These are phyloP conservation scores for Solanum hybrid DNA, from an alignment of 305 asterid genomes.

Conservation along the genomic window DNA sequence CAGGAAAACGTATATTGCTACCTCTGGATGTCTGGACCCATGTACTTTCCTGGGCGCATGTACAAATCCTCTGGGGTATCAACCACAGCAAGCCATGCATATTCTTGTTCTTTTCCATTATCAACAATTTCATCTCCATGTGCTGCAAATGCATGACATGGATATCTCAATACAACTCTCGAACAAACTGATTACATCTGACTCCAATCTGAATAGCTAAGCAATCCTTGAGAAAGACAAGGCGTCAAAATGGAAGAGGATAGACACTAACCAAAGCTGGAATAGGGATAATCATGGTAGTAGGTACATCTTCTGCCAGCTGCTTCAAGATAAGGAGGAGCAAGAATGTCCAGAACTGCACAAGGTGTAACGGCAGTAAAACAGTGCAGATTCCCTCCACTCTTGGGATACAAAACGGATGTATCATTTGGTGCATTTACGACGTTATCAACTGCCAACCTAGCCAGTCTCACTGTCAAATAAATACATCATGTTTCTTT, in stretches of 20 bases:
- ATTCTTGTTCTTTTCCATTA: conserved; percentile 44
- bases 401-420: conserved; percentile 61
- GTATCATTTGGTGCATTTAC: conserved; percentile 67
- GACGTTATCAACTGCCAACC: conserved; percentile 68
- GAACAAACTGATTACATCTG: background rate
- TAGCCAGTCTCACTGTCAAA: conserved; percentile 77
- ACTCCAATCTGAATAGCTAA: background rate
- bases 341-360: conserved; percentile 94
- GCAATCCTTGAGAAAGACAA: background rate
- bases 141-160: conserved; percentile 28
- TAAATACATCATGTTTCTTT: conserved; percentile 1
- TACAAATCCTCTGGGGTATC: conserved; percentile 66
- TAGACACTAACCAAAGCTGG: conserved; percentile 47
- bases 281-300: conserved; percentile 67
- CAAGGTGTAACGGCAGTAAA: conserved; percentile 92
- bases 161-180: background rate
- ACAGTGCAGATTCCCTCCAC: conserved; percentile 87
- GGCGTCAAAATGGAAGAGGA: background rate
- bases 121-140: conserved; percentile 21
- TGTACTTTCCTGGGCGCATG: conserved; percentile 57
- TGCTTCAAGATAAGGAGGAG: conserved; percentile 77
- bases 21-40: conserved; percentile 51
- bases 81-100: conserved; percentile 77
- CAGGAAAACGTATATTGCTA: conserved; percentile 4
- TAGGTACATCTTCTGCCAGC: conserved; percentile 81